Conservation (phyloP, 371 early-diverging fungal genomes). For the Choanephora cucurbitarum region DNA sequence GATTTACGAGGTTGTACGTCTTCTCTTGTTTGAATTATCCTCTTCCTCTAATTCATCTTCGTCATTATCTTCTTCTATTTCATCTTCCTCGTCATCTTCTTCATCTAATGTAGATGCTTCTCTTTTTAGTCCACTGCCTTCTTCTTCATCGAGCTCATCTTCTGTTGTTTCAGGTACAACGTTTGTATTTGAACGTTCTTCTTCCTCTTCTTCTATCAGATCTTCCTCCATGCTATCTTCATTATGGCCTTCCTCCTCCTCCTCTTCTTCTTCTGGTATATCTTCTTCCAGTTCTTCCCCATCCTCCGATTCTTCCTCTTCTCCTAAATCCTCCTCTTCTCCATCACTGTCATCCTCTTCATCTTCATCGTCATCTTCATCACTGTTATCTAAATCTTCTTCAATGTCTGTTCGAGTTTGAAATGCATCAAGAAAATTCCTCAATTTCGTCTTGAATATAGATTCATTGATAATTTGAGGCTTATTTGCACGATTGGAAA, state of each 20-base stretch:
- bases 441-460: conserved; percentile 25
- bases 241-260: conserved; percentile 7
- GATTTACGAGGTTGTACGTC: not conserved
- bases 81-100: conserved; percentile 21
- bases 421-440: conserved; percentile 27
- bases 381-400: conserved; percentile 15
- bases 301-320: conserved; percentile 1
- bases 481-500: not conserved
- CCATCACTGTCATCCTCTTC: conserved; percentile 1
- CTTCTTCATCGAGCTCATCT: conserved; percentile 4
- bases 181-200: conserved; percentile 3
- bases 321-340: conserved; percentile 1
- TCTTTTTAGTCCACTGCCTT: conserved; percentile 1
- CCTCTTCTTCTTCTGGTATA: conserved; percentile 14
- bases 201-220: conserved; percentile 9
- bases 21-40: not conserved
- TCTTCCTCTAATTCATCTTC: conserved; percentile 18
- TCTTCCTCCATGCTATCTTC: conserved; percentile 5
- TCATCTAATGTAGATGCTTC: not conserved
- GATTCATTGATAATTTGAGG: conserved; percentile 19
- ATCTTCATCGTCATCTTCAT: conserved; percentile 14
- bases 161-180: conserved; percentile 6
- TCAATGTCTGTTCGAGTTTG: conserved; percentile 16
- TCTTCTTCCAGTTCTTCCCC: conserved; percentile 8
- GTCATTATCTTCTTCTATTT: conserved; percentile 5